A percentile compares a stretch with the other conserved stretches of the same genome.
Evolutionary conservation across 1,139 yeast species (phyloP).

Genomic region (Suhomyces panamericanus): DNA sequence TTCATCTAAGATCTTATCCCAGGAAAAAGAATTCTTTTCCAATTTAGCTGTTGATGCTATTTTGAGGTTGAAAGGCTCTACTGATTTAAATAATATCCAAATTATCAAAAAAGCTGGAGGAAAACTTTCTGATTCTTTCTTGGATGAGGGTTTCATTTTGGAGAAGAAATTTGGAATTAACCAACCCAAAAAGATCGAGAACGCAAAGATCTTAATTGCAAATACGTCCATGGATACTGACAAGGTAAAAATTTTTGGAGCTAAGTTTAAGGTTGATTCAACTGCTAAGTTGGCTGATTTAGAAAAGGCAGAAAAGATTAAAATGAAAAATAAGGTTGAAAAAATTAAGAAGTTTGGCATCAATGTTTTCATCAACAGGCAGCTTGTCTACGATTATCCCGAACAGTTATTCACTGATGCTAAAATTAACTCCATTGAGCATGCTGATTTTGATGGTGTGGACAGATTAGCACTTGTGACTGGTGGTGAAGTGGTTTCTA

Average conservation of each 20-base stretch:
- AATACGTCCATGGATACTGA: conserved; percentile 98
- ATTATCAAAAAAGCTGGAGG: conserved; percentile 94
- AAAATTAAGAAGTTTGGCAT: conserved; percentile 81
- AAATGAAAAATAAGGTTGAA: conserved; percentile 88
- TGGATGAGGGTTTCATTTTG: conserved; percentile 93
- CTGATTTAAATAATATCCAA: conserved; percentile 94
- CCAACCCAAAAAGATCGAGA: conserved; percentile 82
- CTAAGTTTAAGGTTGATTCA: conserved; percentile 94
- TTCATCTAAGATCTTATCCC: conserved; percentile 90
- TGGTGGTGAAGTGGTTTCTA: conserved; percentile 97
- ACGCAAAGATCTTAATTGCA: conserved; percentile 88
- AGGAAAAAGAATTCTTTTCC: conserved; percentile 88
- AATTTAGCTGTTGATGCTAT: conserved; percentile 93
- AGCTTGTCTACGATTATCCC: conserved; percentile 95
- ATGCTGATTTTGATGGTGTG: conserved; percentile 97
- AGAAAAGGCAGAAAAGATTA: conserved; percentile 92
- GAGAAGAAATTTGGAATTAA: conserved; percentile 91
- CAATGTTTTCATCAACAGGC: conserved; percentile 92
- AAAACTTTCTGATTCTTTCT: conserved; percentile 82
- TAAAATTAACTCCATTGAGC: conserved; percentile 89
- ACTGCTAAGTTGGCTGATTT: conserved; percentile 93
- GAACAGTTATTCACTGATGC: conserved; percentile 91
- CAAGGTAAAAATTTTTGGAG: conserved; percentile 95
- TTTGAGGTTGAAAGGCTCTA: conserved; percentile 85
- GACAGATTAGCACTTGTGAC: conserved; percentile 95